phyloP scores from a whole-genome alignment of 1,139 yeast species.

The Pichiaceae sp. region DNA sequence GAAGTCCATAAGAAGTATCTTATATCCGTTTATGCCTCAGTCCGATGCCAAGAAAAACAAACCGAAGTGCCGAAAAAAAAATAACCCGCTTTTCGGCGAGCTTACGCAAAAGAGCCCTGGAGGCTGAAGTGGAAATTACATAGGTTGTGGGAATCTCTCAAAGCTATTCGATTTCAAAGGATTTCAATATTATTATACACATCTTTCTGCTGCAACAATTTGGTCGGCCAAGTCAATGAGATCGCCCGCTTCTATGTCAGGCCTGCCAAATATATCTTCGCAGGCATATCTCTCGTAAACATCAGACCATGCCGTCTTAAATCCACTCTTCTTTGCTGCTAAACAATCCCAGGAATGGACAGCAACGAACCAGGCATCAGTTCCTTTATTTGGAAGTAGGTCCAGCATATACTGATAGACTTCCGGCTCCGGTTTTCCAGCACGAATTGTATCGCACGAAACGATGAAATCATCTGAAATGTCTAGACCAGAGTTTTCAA shows the following conservation, averaged over 20 bases:
- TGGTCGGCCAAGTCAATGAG: slow-evolving; percentile 17
- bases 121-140: no score
- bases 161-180: no score
- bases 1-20: no score
- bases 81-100: no score
- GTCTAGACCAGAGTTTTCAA: slow-evolving; percentile 12
- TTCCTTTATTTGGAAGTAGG: slow-evolving; percentile 17
- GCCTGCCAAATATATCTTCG: slow-evolving; percentile 16
- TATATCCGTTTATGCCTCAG: no score
- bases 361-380: slow-evolving; percentile 19
- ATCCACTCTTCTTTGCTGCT: slow-evolving; percentile 19
- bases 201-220: slow-evolving; percentile 10
- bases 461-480: slow-evolving; percentile 16
- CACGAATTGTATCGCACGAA: slow-evolving; percentile 17
- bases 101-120: no score
- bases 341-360: slow-evolving; percentile 20
- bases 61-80: no score
- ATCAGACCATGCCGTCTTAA: slow-evolving; percentile 19
- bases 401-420: slow-evolving; percentile 18
- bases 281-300: slow-evolving; percentile 19
- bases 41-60: no score
- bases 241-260: slow-evolving; percentile 16
- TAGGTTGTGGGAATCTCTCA: no score
- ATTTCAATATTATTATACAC: no score
- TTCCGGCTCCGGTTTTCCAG: slow-evolving; percentile 17